A percentile compares a stretch with the other conserved stretches of the same genome.
Conservation (phyloP, 306 rosid genomes). For the Bauhinia variegata region DNA sequence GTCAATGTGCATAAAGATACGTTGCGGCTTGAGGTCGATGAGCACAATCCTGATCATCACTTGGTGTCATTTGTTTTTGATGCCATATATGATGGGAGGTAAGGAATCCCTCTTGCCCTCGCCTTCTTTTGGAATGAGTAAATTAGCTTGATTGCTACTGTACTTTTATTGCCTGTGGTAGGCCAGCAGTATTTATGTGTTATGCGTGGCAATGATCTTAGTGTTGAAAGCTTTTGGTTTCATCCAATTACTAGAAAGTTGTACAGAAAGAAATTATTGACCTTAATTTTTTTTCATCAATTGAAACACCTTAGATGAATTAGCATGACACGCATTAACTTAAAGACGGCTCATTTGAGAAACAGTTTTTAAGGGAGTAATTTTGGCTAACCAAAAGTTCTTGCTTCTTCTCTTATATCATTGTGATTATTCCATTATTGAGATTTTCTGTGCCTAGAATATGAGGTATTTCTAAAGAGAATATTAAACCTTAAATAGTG, state of each 20-base stretch:
- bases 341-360: background rate
- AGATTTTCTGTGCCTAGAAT: background rate
- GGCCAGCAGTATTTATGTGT: background rate
- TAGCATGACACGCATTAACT: background rate
- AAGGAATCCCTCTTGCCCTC: background rate
- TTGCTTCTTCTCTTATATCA: background rate
- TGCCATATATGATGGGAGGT: conserved; percentile 84
- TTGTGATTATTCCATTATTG: background rate
- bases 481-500: no score
- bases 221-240: background rate
- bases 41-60: conserved; percentile 63
- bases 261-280: background rate
- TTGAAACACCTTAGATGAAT: background rate
- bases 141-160: conserved; percentile 10
- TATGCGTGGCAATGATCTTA: background rate
- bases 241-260: background rate
- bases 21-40: conserved; percentile 59
- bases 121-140: conserved; percentile 1
- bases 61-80: conserved; percentile 83
- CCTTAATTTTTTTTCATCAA: background rate
- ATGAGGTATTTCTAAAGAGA: background rate
- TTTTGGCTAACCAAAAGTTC: background rate
- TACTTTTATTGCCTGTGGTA: background rate
- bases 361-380: background rate
- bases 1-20: conserved; percentile 85